Evolutionary conservation across 208 protist genomes (phyloP).

Genomic region (Crithidia mellificae): DNA sequence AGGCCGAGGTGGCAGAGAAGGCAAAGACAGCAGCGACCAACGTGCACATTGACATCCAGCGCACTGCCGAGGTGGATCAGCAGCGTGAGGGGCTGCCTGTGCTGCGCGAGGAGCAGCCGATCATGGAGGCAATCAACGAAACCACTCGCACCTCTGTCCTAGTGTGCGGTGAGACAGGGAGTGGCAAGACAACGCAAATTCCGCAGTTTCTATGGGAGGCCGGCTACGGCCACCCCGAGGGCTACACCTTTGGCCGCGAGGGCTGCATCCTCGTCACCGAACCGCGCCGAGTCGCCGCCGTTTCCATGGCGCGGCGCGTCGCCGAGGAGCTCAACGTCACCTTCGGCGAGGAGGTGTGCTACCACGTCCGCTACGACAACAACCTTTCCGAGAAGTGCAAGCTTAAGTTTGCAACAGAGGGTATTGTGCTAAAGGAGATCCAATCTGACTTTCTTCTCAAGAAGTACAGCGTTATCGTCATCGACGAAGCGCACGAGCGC

Average conservation of each 20-base stretch:
- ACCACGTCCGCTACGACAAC: constrained; percentile 98
- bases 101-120: constrained; percentile 87
- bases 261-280: constrained; percentile 96
- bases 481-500: constrained; percentile 99
- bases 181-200: constrained; percentile 97
- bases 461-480: constrained; percentile 97
- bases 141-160: constrained; percentile 82
- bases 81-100: constrained; percentile 79
- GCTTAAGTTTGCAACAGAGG: constrained; percentile 99
- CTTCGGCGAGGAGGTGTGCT: constrained; percentile 94
- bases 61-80: constrained; percentile 57
- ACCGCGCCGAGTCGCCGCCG: constrained; percentile 99
- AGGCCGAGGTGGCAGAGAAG: constrained; percentile 42
- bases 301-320: constrained; percentile 98
- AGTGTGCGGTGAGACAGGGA: constrained; percentile 98
- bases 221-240: constrained; percentile 82
- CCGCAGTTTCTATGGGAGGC: constrained; percentile 93
- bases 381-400: constrained; percentile 89
- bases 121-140: constrained; percentile 88
- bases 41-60: constrained; percentile 65
- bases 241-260: constrained; percentile 71
- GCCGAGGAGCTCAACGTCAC: constrained; percentile 93
- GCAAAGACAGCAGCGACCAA: constrained; percentile 49
- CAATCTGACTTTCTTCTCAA: constrained; percentile 94
- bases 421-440: constrained; percentile 98